Percentiles rank a stretch among this genome's conserved stretches.
phyloP scores from a whole-genome alignment of 768 basidiomycete species.

The Pleurotus salmoneostramineus region DNA sequence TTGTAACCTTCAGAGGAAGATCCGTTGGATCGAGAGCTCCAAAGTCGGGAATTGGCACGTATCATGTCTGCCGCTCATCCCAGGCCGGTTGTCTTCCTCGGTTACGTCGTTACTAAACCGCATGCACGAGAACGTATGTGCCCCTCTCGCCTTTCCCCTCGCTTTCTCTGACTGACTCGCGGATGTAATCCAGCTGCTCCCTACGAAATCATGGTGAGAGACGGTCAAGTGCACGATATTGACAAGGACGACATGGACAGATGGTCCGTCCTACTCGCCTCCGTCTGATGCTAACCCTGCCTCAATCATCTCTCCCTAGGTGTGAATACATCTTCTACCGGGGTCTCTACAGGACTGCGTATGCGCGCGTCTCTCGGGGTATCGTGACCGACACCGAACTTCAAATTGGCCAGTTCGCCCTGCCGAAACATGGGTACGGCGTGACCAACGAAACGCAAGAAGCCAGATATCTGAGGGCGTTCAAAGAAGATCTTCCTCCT shows the following conservation, averaged over 20 bases:
- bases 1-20: slow-evolving; percentile 64
- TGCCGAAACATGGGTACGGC: slow-evolving; percentile 54
- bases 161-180: not conserved
- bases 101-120: slow-evolving; percentile 76
- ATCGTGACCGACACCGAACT: slow-evolving; percentile 89
- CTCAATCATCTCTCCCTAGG: slow-evolving; percentile 33
- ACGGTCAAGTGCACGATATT: slow-evolving; percentile 78
- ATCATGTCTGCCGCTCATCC: slow-evolving; percentile 72
- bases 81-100: slow-evolving; percentile 73
- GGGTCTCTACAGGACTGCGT: slow-evolving; percentile 74
- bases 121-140: slow-evolving; percentile 57
- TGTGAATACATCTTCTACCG: slow-evolving; percentile 92
- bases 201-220: slow-evolving; percentile 71
- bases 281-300: not conserved
- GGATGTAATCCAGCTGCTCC: slow-evolving; percentile 50
- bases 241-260: slow-evolving; percentile 68
- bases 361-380: slow-evolving; percentile 77
- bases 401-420: slow-evolving; percentile 81
- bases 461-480: slow-evolving; percentile 63
- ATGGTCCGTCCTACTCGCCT: slow-evolving; percentile 33
- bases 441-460: slow-evolving; percentile 56
- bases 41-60: slow-evolving; percentile 74
- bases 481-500: slow-evolving; percentile 62
- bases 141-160: not conserved
- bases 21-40: slow-evolving; percentile 81